Evolutionary conservation across 169 alveolate genomes (phyloP).

Genomic region (Eimeria praecox): DNA sequence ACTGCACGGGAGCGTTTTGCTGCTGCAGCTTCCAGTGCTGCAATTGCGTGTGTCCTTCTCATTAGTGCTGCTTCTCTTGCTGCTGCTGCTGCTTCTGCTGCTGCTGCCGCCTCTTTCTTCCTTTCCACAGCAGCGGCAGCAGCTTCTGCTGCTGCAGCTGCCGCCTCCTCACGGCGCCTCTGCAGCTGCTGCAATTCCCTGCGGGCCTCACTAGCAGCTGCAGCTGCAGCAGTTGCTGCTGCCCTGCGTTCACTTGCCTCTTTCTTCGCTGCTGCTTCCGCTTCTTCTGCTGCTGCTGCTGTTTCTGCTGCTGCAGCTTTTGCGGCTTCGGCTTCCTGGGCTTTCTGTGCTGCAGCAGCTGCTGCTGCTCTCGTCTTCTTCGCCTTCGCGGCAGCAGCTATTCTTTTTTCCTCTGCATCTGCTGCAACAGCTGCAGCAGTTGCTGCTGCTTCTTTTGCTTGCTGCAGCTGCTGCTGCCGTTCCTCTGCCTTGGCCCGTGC

Average conservation of each 20-base stretch:
- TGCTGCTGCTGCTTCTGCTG: constrained; percentile 31
- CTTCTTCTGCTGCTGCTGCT: constrained; percentile 2
- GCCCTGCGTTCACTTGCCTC: not conserved
- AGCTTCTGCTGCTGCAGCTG: not conserved
- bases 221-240: constrained; percentile 38
- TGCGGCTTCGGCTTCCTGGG: constrained; percentile 18
- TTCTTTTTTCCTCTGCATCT: not conserved
- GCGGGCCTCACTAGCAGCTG: constrained; percentile 30
- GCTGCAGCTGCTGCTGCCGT: constrained; percentile 29
- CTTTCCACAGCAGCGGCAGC: not conserved
- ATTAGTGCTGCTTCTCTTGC: not conserved
- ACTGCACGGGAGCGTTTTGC: constrained; percentile 9
- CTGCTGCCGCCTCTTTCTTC: not conserved
- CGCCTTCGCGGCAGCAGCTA: not conserved
- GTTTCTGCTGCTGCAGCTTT: constrained; percentile 14
- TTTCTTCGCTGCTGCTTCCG: constrained; percentile 25
- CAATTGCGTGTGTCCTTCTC: not conserved
- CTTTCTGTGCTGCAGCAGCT: not conserved
- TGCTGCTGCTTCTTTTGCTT: constrained; percentile 46
- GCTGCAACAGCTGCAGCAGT: not conserved
- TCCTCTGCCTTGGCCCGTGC: not conserved
- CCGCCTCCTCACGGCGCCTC: not conserved
- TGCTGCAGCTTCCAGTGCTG: constrained; percentile 46
- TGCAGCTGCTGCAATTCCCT: not conserved
- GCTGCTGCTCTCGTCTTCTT: constrained; percentile 10